Evolutionary conservation across 352 stramenopile genomes (phyloP).

Genomic region (Albugo candida): DNA sequence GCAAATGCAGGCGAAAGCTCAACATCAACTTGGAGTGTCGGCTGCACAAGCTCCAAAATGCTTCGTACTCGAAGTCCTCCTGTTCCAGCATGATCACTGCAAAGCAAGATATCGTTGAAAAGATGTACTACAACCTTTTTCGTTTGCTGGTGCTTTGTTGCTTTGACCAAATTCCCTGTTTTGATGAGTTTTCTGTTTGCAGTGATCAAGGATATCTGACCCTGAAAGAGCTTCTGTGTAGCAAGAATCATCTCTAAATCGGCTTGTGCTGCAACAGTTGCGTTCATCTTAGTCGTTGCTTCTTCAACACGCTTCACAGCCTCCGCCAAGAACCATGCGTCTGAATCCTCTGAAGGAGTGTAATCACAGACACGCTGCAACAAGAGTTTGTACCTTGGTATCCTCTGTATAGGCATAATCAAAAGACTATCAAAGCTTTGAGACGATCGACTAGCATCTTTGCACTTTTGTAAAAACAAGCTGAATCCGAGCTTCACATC

Average conservation of each 20-base stretch:
- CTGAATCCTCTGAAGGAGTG: conserved; percentile 31
- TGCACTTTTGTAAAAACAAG: conserved; percentile 34
- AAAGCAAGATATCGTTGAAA: conserved; percentile 75
- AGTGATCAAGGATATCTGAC: conserved; percentile 52
- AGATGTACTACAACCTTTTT: conserved; percentile 72
- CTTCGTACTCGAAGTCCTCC: conserved; percentile 20
- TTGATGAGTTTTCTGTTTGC: conserved; percentile 33
- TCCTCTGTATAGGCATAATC: conserved; percentile 85
- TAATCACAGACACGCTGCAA: conserved; percentile 58
- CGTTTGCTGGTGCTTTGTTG: conserved; percentile 15
- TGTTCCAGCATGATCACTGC: conserved; percentile 16
- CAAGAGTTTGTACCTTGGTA: conserved; percentile 81
- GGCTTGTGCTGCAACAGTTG: conserved; percentile 65
- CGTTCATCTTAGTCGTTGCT: conserved; percentile 61
- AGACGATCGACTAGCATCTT: conserved; percentile 20
- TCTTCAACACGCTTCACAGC: conserved; percentile 34
- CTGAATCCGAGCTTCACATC: conserved; percentile 29
- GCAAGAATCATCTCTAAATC: conserved; percentile 61
- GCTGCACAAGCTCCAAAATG: conserved; percentile 14
- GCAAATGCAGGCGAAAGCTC: background rate
- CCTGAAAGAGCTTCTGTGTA: conserved; percentile 55
- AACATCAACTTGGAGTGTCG: conserved; percentile 7
- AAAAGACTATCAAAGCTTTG: conserved; percentile 73
- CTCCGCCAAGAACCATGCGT: conserved; percentile 37
- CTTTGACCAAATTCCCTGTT: conserved; percentile 50